Evolutionary conservation across 768 basidiomycete species (phyloP), one percentile per base, ranked within the genome.

Genomic region (Naematelia aurantialba): DNA sequence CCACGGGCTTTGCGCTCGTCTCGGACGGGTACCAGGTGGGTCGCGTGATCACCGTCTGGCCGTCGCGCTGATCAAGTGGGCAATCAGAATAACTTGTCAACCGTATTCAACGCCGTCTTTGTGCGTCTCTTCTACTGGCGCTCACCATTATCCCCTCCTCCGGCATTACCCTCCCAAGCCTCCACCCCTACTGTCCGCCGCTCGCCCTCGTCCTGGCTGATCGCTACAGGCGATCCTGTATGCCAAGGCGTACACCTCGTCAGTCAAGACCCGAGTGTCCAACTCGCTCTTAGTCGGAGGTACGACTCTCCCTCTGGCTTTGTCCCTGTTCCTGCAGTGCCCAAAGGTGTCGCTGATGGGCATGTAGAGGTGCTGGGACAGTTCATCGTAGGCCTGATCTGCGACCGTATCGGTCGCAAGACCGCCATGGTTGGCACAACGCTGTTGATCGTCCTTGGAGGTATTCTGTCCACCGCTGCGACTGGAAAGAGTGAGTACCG

Each of bases 401-500:
- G 86, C 64, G 88, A 89, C 71, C 80, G 84, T 51, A 69, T 86
- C 25, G 88, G 88, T n/a, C 80, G 88, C 52, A 89, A 89, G 72
- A 82, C 83, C n/a, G 87, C 86, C 17, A 82, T 89, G 52, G 83
- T 88, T 19, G 72, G 80, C 34, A 88, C 87, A 1, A 89, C 87
- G 0, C 66, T 83, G 30, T 75, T 86, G 34, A 89, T 89, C 59
- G 85, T 88, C 54, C 50, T 87, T 46, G 88, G 88, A 22, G 84
- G 85, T 17, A 85, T 81, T 22, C 79, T 89, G 22, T 83, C 81
- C 5, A 87, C 87, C 3, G 86, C 84, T 4, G 85, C 88, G 14
- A 83, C 85, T 67, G 87, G 85, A 3, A 80, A 81, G 24, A 83
- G 84, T 60, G 84, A 81, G 62, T 3, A 2, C 54, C 3, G 39